Evolutionary conservation across 352 stramenopile species (phyloP).

Genomic region (Thalassiosira delicatula): DNA sequence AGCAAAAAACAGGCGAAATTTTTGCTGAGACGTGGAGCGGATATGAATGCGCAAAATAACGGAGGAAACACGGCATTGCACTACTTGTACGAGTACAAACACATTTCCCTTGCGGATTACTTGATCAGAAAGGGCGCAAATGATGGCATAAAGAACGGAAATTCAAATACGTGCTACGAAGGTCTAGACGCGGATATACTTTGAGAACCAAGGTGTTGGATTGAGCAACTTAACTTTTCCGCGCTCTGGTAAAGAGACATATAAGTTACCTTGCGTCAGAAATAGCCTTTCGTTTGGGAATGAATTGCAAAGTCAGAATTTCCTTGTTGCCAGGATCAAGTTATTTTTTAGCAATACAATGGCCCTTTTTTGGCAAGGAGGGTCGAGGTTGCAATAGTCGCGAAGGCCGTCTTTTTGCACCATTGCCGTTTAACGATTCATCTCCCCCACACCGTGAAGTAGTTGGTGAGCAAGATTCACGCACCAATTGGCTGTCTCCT

Average conservation of each 20-base stretch:
- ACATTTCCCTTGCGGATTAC: constrained; percentile 91
- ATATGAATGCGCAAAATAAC: constrained; percentile 95
- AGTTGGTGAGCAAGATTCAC: not conserved
- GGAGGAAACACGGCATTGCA: constrained; percentile 94
- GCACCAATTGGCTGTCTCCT: not conserved
- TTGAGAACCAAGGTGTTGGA: not conserved
- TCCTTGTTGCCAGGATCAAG: not conserved
- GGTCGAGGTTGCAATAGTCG: constrained; percentile 2
- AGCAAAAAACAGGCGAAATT: constrained; percentile 95
- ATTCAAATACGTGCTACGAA: constrained; percentile 94
- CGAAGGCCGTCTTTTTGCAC: not conserved
- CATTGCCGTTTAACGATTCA: not conserved
- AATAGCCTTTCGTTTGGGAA: no score
- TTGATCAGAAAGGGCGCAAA: constrained; percentile 92
- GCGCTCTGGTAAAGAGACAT: no score
- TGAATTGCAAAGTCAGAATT: no score
- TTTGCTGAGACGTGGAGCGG: constrained; percentile 89
- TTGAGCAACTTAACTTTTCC: no score
- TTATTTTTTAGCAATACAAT: not conserved
- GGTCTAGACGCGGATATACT: not conserved
- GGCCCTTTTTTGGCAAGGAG: constrained; percentile 3
- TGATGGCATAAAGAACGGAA: constrained; percentile 90
- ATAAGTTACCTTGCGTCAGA: no score
- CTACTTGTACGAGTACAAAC: constrained; percentile 93
- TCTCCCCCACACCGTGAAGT: not conserved